These are phyloP conservation scores for Trichoderma oligosporum DNA, from an alignment of 2,329 filamentous ascomycete species.

Conservation along the genomic window DNA sequence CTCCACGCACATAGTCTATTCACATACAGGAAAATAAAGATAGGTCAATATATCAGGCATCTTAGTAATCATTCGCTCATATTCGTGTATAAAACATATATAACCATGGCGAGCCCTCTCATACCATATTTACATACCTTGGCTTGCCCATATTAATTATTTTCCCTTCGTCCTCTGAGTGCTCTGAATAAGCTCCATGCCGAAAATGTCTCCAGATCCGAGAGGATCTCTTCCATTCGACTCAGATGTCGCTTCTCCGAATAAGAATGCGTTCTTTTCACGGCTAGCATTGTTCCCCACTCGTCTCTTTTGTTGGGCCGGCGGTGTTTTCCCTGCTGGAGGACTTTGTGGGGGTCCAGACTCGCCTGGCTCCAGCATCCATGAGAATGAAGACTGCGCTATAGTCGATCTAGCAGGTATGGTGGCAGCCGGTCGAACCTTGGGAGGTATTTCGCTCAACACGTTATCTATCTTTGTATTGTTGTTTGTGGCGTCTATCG, in stretches of 20 bases:
- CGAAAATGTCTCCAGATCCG: conserved; percentile 51
- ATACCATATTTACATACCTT: background rate
- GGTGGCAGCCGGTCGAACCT: conserved; percentile 32
- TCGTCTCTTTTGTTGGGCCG: conserved; percentile 39
- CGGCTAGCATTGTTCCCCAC: conserved; percentile 45
- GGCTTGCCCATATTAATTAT: background rate
- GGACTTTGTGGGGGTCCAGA: conserved; percentile 27
- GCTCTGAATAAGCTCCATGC: conserved; percentile 47
- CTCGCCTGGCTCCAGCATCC: conserved; percentile 66
- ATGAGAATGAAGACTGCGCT: conserved; percentile 72
- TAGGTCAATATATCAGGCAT: background rate
- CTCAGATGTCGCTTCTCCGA: conserved; percentile 49
- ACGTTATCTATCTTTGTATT: background rate
- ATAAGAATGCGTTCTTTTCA: conserved; percentile 57
- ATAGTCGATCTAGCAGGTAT: conserved; percentile 62
- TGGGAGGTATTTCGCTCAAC: background rate
- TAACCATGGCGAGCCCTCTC: background rate
- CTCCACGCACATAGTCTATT: too few relatives aligned
- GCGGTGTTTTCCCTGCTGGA: conserved; percentile 31
- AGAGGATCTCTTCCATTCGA: conserved; percentile 35
- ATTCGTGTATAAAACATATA: background rate
- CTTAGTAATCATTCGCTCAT: background rate
- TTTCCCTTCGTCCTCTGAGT: conserved; percentile 26
- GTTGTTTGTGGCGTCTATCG: background rate
- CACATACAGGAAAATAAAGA: background rate